Evolutionary conservation across 1,284 basidiomycete genomes (phyloP), one percentile per base, ranked within the genome.

Genomic region (Heterobasidion parviporum): DNA sequence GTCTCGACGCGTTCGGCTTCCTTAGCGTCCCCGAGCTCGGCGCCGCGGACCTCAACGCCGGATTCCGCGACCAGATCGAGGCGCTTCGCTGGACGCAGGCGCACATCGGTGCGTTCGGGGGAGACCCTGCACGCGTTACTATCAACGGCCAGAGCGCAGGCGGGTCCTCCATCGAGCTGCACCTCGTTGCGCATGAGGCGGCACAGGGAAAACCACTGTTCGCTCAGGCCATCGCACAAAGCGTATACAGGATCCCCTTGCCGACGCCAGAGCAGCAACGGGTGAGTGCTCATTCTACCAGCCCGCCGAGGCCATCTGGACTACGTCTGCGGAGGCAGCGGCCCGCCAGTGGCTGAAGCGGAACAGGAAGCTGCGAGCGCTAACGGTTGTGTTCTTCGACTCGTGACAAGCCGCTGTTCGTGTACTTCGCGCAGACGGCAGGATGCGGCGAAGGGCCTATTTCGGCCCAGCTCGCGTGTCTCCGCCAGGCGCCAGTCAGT

Each of bases 111-210:
- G 71, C 73, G 5, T 89, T 89, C 60, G 87, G 84, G 8, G 86
- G 88, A 2, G 73, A 88, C 62, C 74, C 78, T 6, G 56, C 53
- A 5, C 68, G 70, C 51, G 79, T 83, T 6, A 84, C 82, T 0
- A 82, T 85, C 63, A 80, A 81, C 58, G 84, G 84, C 1, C 71
- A 87, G 62, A 83, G 81, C 56, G 84, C 83, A 0, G 85, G 83
- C 9, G 80, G 73, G 0, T 69, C 75, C 35, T 80, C 77, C 2
- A 73, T 84, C 8, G 75, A 80, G 61, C 66, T 84, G 14, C 82
- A 83, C 62, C 70, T 84, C 50, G 70, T 81, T 20, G 74, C 78
- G 9, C 72, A 77, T 57, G 49, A 9, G 49, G 47, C 12, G 12
- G 47, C n/a, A 15, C 64, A 64, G 15, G 68, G 65, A 7, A 64